Evolutionary conservation across 2,329 filamentous ascomycete species (phyloP), one percentile per base, ranked within the genome.

Genomic region (Colletotrichum gigasporum): DNA sequence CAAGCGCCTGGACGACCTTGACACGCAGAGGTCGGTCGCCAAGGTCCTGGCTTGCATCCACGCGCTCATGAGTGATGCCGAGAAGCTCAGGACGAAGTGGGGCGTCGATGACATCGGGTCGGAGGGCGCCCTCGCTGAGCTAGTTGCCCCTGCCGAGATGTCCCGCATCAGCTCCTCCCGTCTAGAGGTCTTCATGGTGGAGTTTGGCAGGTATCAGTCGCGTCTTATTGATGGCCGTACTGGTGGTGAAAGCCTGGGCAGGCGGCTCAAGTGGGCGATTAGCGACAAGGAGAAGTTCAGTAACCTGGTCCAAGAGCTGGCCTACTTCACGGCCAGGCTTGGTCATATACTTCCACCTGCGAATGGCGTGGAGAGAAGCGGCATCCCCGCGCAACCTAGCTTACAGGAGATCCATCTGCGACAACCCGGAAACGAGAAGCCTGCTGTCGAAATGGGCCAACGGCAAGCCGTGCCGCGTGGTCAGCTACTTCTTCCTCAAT

Each of bases 361-460:
- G n/a, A n/a, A n/a, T n/a, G n/a, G n/a, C n/a, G n/a, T n/a, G n/a
- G n/a, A n/a, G n/a, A n/a, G n/a, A n/a, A n/a, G n/a, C n/a, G n/a
- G n/a, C n/a, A n/a, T n/a, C n/a, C n/a, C n/a, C n/a, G n/a, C n/a
- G n/a, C n/a, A n/a, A n/a, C n/a, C n/a, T n/a, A n/a, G n/a, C n/a
- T n/a, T n/a, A n/a, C n/a, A n/a, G n/a, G 48, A 67, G 56, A 22
- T 41, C 42, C 14, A 42, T 58, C 2, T 32, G 47, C 5, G 47
- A 51, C 3, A 51, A 5, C 28, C 3, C 5, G 2, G 7, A 3
- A 7, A 51, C 47, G 1, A 4, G 5, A 2, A 4, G 10, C 6
- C 28, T 51, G 2, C 47, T 51, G 2, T 18, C 2, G 28, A 2
- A 34, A 20, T 32, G 47, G 26, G 11, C 3, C 26, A 6, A 2